Evolutionary conservation across 1,139 yeast species (phyloP).

Genomic region (Nakaseomyces glabratus): DNA sequence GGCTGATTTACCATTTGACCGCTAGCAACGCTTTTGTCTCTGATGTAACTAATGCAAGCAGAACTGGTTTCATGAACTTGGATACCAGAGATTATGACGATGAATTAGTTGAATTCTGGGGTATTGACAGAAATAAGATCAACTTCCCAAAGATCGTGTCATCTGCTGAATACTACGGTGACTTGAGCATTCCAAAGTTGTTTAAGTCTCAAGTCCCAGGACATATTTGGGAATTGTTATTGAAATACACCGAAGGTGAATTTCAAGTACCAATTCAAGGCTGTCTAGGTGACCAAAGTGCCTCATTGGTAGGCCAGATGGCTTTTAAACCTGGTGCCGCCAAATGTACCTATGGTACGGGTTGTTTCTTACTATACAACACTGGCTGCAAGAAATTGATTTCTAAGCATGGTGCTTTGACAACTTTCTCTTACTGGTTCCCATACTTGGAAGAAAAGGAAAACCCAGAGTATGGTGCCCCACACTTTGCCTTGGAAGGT

Average conservation of each 20-base stretch:
- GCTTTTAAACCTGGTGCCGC: conserved; percentile 81
- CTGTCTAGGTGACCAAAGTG: conserved; percentile 89
- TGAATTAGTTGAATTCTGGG: conserved; percentile 68
- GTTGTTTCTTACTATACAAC: conserved; percentile 83
- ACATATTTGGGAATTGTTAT: conserved; percentile 33
- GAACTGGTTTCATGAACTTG: conserved; percentile 86
- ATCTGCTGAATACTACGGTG: conserved; percentile 72
- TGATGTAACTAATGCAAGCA: conserved; percentile 84
- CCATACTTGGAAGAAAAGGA: conserved; percentile 45
- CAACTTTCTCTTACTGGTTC: conserved; percentile 87
- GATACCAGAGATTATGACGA: conserved; percentile 69
- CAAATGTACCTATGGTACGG: conserved; percentile 96
- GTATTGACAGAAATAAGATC: conserved; percentile 60
- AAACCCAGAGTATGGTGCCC: conserved; percentile 42
- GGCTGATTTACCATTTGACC: conserved; percentile 84
- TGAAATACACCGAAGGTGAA: conserved; percentile 13
- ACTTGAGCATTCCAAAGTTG: conserved; percentile 52
- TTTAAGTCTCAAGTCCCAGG: conserved; percentile 43
- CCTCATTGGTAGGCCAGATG: conserved; percentile 87
- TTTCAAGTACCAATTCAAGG: conserved; percentile 71
- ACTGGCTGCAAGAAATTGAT: conserved; percentile 63
- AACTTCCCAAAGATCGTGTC: conserved; percentile 73
- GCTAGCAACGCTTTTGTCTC: conserved; percentile 64
- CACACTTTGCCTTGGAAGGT: conserved; percentile 89
- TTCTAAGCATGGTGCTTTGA: conserved; percentile 72